These are phyloP conservation scores for Dryadomyces quercivorus DNA, from an alignment of 2,329 filamentous ascomycete species.

Conservation along the genomic window DNA sequence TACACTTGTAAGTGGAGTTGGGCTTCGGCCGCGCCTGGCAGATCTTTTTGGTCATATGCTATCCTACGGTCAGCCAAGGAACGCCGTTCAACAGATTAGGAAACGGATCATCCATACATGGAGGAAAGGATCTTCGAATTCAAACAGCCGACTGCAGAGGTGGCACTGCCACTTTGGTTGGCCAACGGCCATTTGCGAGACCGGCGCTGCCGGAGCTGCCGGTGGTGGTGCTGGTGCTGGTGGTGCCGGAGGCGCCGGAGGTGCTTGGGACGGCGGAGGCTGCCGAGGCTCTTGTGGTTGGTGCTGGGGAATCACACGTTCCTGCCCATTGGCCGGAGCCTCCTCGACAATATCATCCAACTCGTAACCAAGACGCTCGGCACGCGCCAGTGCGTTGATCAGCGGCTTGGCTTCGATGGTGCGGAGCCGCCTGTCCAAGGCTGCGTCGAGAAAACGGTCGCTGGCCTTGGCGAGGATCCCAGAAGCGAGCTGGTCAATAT, in stretches of 20 bases:
- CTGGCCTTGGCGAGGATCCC: slow-evolving; percentile 33
- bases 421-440: slow-evolving; percentile 35
- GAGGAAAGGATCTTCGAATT: slow-evolving; percentile 17
- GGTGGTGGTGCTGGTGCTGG: neutral
- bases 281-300: neutral
- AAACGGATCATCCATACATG: slow-evolving; percentile 17
- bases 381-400: slow-evolving; percentile 43
- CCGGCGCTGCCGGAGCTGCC: no score
- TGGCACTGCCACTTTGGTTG: slow-evolving; percentile 13
- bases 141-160: slow-evolving; percentile 23
- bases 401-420: slow-evolving; percentile 42
- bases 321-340: slow-evolving; percentile 20
- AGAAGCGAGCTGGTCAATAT: slow-evolving; percentile 33
- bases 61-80: slow-evolving; percentile 13
- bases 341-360: slow-evolving; percentile 35
- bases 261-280: neutral
- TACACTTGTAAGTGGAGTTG: slow-evolving; percentile 20
- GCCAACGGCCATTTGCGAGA: neutral
- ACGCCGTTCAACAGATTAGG: neutral
- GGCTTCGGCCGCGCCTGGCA: slow-evolving; percentile 17
- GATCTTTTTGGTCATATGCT: slow-evolving; percentile 24
- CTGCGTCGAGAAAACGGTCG: slow-evolving; percentile 37
- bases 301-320: slow-evolving; percentile 22
- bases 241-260: neutral
- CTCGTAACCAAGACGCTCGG: slow-evolving; percentile 45